These are phyloP conservation scores for Leishmania lainsoni DNA, from an alignment of 208 protist genomes.

Conservation along the genomic window DNA sequence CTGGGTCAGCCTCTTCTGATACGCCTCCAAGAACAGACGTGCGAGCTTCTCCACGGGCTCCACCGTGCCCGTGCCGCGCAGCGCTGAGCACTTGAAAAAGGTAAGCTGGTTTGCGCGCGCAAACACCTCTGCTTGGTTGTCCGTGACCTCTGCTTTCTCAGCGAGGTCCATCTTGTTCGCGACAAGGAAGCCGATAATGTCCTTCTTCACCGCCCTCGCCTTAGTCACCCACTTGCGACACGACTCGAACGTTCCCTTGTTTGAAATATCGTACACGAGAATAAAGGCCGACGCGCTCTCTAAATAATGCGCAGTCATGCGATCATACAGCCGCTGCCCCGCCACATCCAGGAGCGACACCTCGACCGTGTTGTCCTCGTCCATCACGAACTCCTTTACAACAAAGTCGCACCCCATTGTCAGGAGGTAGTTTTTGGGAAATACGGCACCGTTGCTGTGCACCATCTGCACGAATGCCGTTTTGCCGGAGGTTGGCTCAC, in stretches of 20 bases:
- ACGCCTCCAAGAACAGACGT: slow-evolving; percentile 62
- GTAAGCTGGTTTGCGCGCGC: slow-evolving; percentile 73
- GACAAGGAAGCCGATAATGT: slow-evolving; percentile 75
- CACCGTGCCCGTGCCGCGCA: slow-evolving; percentile 75
- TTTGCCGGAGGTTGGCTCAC: slow-evolving; percentile 90
- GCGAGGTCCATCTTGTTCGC: slow-evolving; percentile 91
- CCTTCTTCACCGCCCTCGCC: slow-evolving; percentile 54
- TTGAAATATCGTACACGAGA: slow-evolving; percentile 90
- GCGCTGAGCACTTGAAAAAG: slow-evolving; percentile 87
- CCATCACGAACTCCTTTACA: slow-evolving; percentile 82
- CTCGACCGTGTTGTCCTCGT: slow-evolving; percentile 86
- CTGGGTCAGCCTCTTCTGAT: slow-evolving; percentile 62
- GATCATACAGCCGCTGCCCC: slow-evolving; percentile 87
- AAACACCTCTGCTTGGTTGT: slow-evolving; percentile 83
- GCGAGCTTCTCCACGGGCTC: slow-evolving; percentile 88
- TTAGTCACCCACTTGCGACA: slow-evolving; percentile 82
- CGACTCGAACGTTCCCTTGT: slow-evolving; percentile 90
- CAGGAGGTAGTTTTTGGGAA: slow-evolving; percentile 94
- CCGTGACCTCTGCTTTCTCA: slow-evolving; percentile 88
- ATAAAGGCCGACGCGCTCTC: slow-evolving; percentile 74
- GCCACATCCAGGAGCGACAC: slow-evolving; percentile 87
- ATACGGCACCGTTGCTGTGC: slow-evolving; percentile 85
- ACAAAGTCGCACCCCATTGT: slow-evolving; percentile 92
- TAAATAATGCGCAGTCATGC: slow-evolving; percentile 74
- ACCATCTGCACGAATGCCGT: slow-evolving; percentile 91